Evolutionary conservation across 2,329 filamentous ascomycete genomes (phyloP), one percentile per base, ranked within the genome.

Genomic region (Bipolaris gigantea): DNA sequence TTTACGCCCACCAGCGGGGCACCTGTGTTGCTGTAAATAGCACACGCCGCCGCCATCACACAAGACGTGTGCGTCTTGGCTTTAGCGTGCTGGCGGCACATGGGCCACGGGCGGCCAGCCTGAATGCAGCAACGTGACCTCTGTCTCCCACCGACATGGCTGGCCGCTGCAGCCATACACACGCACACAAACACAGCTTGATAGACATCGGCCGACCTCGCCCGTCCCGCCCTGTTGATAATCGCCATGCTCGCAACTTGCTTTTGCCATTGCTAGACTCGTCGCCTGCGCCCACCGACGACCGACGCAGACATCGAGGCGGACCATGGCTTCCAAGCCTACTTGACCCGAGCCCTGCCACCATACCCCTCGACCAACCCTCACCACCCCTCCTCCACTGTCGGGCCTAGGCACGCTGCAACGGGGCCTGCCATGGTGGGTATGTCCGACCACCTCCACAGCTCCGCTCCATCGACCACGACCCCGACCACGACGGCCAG

Each of bases 371-470:
- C 23, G 34, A 43, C 33, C 13, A 4, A 11, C 5, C 27, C 27
- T 30, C 27, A 30, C 16, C 25, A 16, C 40, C 25, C 23, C 15
- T 9, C 38, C 34, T 23, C 45, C 33, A 39, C 30, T 32, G 43
- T 34, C 23, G 40, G 40, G 48, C 21, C 15, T 40, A 23, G 38
- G 38, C 21, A 36, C 23, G 43, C 40, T 25, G 25, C 40, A 39
- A 44, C 34, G 48, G 46, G 50, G 40, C 44, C 36, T 52, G 61
- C 42, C 21, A 71, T 69, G 68, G 63, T 67, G 49, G 65, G 59
- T 61, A 58, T 61, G 50, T 42, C 50, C 32, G 47, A 59, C 44
- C 52, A 47, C 11, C 8, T 36, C 21, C 42, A 34, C 48, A 27
- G 35, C 36, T 30, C 15, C 36, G 34, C 60, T 50, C 23, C 55